Evolutionary conservation across 2,329 filamentous ascomycete species (phyloP), one percentile per base, ranked within the genome.

Genomic region (Didymellaceae sp.): DNA sequence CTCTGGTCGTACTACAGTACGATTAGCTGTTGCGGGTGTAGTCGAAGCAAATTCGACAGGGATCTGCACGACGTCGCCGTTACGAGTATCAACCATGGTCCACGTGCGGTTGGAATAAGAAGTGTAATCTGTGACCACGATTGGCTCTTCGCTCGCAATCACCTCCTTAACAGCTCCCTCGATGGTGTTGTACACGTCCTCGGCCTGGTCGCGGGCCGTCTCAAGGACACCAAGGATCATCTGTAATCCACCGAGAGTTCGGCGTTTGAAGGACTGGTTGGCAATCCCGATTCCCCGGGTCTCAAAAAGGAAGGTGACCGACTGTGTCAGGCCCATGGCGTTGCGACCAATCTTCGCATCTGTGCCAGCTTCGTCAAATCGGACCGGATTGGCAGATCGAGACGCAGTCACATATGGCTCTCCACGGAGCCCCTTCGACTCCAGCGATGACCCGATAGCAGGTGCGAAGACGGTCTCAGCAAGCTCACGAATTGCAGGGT

Each of bases 301-400:
- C 47, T 74, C 71, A 39, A 67, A 70, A 5, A 74, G 61, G 37
- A 74, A 72, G 0, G 67, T 68, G 1, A 74, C 50, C 11, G 61
- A 63, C 44, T 74, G 72, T 1, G 65, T 68, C 6, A 74, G 55
- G 2, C 69, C 72, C 65, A 73, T 71, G 11, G 66, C 65, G 30
- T 74, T 73, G 16, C 71, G 64, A 1, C 70, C 71, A 28, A 72
- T 74, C 37, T 70, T 73, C 4, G 67, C 68, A 38, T 72, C 68
- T 4, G 64, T 72, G 4, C 65, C 69, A 2, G 71, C 71, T 55
- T 74, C 72, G 8, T 66, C 52, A 11, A 72, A 55, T 0, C 54
- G 54, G 7, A 68, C 60, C 0, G 64, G 58, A 1, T 53, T 59
- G 34, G 59, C 55, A 14, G 60, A 53, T n/a, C 55, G 55, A 4